A percentile compares a stretch with the other conserved stretches of the same genome.
phyloP scores from a whole-genome alignment of 108 stramenopile genomes.

The Cyclostephanos tholiformis region DNA sequence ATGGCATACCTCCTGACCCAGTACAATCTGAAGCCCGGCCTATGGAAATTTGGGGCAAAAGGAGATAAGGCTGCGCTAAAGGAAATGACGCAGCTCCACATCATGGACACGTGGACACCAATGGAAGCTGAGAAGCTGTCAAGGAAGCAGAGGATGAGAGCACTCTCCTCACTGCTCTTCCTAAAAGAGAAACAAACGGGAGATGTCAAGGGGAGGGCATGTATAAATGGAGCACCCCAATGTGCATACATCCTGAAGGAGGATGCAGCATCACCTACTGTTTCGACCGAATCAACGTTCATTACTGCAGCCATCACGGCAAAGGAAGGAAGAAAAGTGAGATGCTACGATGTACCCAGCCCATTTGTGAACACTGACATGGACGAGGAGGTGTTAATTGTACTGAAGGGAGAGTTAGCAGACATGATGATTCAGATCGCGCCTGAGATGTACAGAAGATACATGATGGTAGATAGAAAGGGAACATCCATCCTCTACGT shows the following conservation, averaged over 20 bases:
- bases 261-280: conserved; percentile 42
- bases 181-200: conserved; percentile 30
- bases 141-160: conserved; percentile 1
- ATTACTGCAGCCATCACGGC: conserved; percentile 39
- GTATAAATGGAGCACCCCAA: too few relatives aligned
- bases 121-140: neutral
- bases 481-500: too few relatives aligned
- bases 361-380: conserved; percentile 54
- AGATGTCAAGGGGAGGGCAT: too few relatives aligned
- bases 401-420: conserved; percentile 20
- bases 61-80: neutral
- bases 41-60: neutral
- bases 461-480: too few relatives aligned
- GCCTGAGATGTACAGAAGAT: too few relatives aligned
- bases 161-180: conserved; percentile 34
- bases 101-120: conserved; percentile 2
- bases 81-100: neutral
- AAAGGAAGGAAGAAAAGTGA: conserved; percentile 39
- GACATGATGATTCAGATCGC: conserved; percentile 27
- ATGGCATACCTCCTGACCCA: neutral
- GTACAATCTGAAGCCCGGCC: neutral
- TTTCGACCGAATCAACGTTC: conserved; percentile 26
- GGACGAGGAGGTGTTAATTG: conserved; percentile 33
- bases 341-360: conserved; percentile 49
- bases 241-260: too few relatives aligned